phyloP scores from a whole-genome alignment of 352 stramenopile genomes.

The Elongisporangium anandrum region DNA sequence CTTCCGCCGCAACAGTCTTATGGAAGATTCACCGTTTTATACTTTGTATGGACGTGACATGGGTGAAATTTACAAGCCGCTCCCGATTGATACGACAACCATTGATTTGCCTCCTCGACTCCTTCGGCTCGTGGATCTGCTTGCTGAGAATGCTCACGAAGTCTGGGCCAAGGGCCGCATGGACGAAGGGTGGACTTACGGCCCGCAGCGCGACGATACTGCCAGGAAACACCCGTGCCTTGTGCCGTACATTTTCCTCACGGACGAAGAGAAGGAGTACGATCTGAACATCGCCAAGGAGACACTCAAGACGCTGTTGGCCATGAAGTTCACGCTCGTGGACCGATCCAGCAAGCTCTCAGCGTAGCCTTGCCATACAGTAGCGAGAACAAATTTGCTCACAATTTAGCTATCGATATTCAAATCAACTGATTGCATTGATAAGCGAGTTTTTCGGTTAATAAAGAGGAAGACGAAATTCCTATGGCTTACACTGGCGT shows the following conservation, averaged over 20 bases:
- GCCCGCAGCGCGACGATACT: slow-evolving; percentile 67
- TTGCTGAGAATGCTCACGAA: slow-evolving; percentile 85
- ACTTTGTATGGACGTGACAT: slow-evolving; percentile 59
- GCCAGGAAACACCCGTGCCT: slow-evolving; percentile 82
- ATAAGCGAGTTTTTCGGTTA: neutral
- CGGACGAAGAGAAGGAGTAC: slow-evolving; percentile 86
- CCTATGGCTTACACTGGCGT: slow-evolving; percentile 29
- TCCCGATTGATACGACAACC: slow-evolving; percentile 73
- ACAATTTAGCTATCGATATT: slow-evolving; percentile 7
- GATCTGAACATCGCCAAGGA: slow-evolving; percentile 86
- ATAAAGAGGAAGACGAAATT: neutral
- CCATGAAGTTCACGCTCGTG: slow-evolving; percentile 83
- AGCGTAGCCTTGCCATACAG: no score
- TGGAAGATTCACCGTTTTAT: slow-evolving; percentile 76
- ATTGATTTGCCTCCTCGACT: slow-evolving; percentile 62
- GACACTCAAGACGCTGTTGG: slow-evolving; percentile 85
- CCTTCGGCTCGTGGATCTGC: slow-evolving; percentile 69
- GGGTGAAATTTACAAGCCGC: slow-evolving; percentile 61
- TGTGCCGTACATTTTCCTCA: slow-evolving; percentile 88
- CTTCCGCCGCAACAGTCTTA: slow-evolving; percentile 71
- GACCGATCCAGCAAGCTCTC: slow-evolving; percentile 63
- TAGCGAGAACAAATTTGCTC: slow-evolving; percentile 2
- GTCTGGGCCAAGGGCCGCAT: slow-evolving; percentile 85
- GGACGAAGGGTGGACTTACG: slow-evolving; percentile 86
- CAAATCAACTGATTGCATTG: neutral